Base-by-base conservation (phyloP, 139 green algal genomes). In the Spirogloea muscicola region DNA sequence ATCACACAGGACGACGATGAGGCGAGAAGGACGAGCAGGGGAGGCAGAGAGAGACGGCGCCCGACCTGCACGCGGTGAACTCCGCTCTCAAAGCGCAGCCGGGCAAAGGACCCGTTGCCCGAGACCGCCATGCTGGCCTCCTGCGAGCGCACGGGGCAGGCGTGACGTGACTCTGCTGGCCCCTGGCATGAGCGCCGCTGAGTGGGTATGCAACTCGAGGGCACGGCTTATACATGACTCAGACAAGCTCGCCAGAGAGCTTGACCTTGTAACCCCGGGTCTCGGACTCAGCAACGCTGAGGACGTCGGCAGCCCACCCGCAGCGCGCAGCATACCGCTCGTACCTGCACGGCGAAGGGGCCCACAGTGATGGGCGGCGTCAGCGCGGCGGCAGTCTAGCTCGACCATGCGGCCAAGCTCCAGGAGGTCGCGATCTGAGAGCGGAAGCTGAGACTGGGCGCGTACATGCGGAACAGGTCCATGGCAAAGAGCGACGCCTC, bases 61-160 rank as follows among this genome's bases (percentile, higher is more conserved):
- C 51, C 13, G 6, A 61, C 51, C 87, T 98, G 93, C 65, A 98
- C 93, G 6, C 94, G 82, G 81, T 98, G 94, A 58, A 98, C 91
- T 7, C 94, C 94, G 3, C 87, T 89, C 80, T 98, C 94, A 78
- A 84, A 97, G 81, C 96, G 97, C 34, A 98, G 55, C 33, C 80
- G 55, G 29, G 33, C 48, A 58, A 75, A 85, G 25, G 80, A 73
- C 18, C 37, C 40, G 3, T 72, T 44, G 3, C 80, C 80, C 6
- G 43, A 68, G 2, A 86, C 76, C 9, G 59, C 10, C 21, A 58
- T 58, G 41, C 52, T 76, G 4, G 67, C 67, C 64, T 76, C 67
- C 58, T 66, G 58, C n/a, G 42, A 9, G 21, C 51, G 33, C 51
- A 61, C n/a, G n/a, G n/a, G n/a, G n/a, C n/a, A n/a, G n/a, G n/a